Evolutionary conservation across 139 green algal species (phyloP).

Genomic region (Chlorella sp.): DNA sequence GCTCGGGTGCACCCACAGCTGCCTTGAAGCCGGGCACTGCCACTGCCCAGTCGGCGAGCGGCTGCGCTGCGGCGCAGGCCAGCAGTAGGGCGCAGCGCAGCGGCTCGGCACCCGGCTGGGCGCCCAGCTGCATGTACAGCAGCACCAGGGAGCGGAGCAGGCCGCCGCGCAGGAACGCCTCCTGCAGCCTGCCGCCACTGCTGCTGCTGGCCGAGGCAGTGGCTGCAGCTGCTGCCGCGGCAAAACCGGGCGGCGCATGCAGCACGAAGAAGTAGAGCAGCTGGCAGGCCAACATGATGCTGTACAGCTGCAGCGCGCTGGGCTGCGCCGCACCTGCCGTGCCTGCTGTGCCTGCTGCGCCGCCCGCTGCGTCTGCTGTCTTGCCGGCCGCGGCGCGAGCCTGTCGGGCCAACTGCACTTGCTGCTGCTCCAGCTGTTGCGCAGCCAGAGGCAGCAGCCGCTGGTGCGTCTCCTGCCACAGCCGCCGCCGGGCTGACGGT

Average conservation of each 20-base stretch:
- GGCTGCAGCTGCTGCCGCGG: too few species aligned
- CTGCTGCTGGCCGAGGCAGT: neutral
- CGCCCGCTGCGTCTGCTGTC: neutral
- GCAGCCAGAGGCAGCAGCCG: conserved; percentile 26
- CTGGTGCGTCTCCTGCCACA: conserved; percentile 16
- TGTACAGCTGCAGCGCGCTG: conserved; percentile 8
- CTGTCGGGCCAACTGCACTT: neutral
- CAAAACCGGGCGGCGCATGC: conserved; percentile 3
- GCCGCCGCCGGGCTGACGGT: neutral
- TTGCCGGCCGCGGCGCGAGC: neutral
- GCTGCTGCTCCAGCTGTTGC: conserved; percentile 17
- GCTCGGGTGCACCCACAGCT: neutral
- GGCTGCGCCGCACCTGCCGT: neutral
- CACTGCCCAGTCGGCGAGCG: conserved; percentile 23
- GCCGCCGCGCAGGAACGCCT: conserved; percentile 24
- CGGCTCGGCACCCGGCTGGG: conserved; percentile 2
- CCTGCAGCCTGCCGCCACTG: conserved; percentile 10
- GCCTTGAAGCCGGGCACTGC: conserved; percentile 31
- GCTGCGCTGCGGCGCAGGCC: conserved; percentile 19
- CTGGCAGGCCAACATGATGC: conserved; percentile 10
- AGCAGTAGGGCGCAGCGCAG: conserved; percentile 38
- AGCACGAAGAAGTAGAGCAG: conserved; percentile 37
- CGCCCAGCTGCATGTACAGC: conserved; percentile 21
- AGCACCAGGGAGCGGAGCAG: conserved; percentile 39
- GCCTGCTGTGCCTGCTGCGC: neutral